Evolutionary conservation across 108 stramenopile species (phyloP).

Genomic region (Cafeteria roenbergensis): DNA sequence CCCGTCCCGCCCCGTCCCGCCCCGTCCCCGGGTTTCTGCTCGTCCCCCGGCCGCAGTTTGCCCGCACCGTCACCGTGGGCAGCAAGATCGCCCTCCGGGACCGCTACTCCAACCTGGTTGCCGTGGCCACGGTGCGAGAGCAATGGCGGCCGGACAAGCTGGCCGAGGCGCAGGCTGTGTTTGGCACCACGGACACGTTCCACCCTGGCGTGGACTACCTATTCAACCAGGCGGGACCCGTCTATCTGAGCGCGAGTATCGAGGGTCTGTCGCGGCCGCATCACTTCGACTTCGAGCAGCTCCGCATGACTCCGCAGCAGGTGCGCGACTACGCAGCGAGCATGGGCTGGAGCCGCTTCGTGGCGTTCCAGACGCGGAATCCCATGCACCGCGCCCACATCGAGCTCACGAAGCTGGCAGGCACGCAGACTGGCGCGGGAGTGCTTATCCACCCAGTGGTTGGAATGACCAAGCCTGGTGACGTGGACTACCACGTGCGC

Average conservation of each 20-base stretch:
- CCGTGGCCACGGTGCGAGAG: constrained; percentile 15
- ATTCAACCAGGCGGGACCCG: constrained; percentile 86
- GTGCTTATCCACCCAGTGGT: constrained; percentile 97
- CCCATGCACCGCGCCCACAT: constrained; percentile 99
- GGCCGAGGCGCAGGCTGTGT: constrained; percentile 76
- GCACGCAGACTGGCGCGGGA: constrained; percentile 59
- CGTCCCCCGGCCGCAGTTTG: too few species aligned
- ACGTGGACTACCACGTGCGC: constrained; percentile 69
- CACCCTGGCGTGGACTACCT: constrained; percentile 95
- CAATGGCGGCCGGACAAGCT: constrained; percentile 16
- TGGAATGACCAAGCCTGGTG: constrained; percentile 94
- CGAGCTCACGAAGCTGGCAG: constrained; percentile 91
- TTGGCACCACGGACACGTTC: constrained; percentile 85
- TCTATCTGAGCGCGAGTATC: constrained; percentile 94
- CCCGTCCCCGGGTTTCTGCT: too few species aligned
- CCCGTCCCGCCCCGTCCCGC: too few species aligned
- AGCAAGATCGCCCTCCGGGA: constrained; percentile 2
- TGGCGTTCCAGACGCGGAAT: constrained; percentile 99
- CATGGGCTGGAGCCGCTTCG: constrained; percentile 53
- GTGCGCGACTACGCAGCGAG: constrained; percentile 36
- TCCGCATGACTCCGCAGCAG: constrained; percentile 60
- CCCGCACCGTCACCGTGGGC: not conserved
- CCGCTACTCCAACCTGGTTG: constrained; percentile 6
- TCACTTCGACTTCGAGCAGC: constrained; percentile 21
- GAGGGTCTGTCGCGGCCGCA: constrained; percentile 83